Base-by-base conservation (phyloP, 2,329 filamentous ascomycete genomes). In the Aspergillus melleus region DNA sequence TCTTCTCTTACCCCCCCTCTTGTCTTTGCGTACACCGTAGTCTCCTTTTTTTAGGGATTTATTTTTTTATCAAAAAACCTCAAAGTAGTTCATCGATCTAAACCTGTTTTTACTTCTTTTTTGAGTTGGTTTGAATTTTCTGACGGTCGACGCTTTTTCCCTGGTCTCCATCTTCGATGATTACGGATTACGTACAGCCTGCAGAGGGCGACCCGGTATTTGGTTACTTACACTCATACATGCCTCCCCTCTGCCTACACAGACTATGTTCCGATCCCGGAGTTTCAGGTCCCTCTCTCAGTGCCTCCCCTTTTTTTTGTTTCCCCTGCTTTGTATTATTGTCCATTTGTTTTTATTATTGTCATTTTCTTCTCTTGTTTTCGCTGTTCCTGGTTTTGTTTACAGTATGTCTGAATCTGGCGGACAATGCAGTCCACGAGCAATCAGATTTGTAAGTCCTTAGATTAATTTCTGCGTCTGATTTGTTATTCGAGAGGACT, bases 231-330 rank as follows among this genome's bases (percentile, higher is more conserved):
- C 39, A 29, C 47, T 19, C 49, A 57, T 60, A 57, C 51, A 56
- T 58, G 8, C 26, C 26, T 29, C 6, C 6, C 26, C 26, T 29
- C 32, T 12, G 32, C 11, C 11, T 16, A 36, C 12, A 32, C 30
- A 32, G 30, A 54, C 42, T 55, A 50, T 55, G 42, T 57, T 64
- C 64, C 61, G 61, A 65, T 65, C 57, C 57, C 61, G 62, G 65
- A 65, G 64, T 62, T 64, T 66, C 61, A 64, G 58, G 46, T 42
- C 36, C 36, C 36, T 42, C 36, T 14, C 14, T 19, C 50, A 57
- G 26, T 8, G 36, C 55, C 55, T 58, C 55, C 49, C 50, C 55
- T 62, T 46, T 54, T 54, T 58, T 57, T 56, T 44, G 47, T 53
- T 62, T 36, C 58, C 56, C 58, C 60, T 66, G 58, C 54, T 57